These are phyloP conservation scores for Quercus ilex DNA, from an alignment of 306 rosid genomes.

Conservation along the genomic window DNA sequence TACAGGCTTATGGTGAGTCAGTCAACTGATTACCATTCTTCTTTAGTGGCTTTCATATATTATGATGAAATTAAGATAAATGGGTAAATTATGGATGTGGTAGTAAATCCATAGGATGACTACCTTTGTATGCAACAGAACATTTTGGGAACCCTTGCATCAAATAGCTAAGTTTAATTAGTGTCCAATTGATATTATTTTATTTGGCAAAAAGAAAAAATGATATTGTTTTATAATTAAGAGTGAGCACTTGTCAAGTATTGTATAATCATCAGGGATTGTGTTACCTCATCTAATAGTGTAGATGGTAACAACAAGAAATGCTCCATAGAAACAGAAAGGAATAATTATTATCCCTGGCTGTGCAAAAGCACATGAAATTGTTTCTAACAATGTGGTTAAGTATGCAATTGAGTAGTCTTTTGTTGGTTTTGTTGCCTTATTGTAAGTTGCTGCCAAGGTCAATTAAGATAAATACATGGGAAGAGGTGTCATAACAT, in stretches of 20 bases:
- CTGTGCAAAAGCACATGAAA: neutral
- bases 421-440: neutral
- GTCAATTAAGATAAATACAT: neutral
- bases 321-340: neutral
- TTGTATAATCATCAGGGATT: neutral
- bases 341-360: neutral
- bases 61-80: neutral
- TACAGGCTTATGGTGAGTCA: slow-evolving; percentile 96
- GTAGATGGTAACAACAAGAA: neutral
- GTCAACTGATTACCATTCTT: slow-evolving; percentile 9
- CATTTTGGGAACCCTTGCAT: neutral
- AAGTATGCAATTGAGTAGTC: neutral
- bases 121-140: neutral
- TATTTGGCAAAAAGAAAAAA: neutral
- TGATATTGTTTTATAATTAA: neutral
- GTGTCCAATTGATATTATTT: neutral
- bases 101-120: neutral
- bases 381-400: neutral
- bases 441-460: neutral
- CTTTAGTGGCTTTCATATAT: neutral
- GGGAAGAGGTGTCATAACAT: neutral
- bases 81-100: neutral
- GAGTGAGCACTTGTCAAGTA: neutral
- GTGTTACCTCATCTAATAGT: neutral
- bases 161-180: neutral